Conservation (phyloP, 129 eudicot genomes). For the Gnaphalium uliginosum region DNA sequence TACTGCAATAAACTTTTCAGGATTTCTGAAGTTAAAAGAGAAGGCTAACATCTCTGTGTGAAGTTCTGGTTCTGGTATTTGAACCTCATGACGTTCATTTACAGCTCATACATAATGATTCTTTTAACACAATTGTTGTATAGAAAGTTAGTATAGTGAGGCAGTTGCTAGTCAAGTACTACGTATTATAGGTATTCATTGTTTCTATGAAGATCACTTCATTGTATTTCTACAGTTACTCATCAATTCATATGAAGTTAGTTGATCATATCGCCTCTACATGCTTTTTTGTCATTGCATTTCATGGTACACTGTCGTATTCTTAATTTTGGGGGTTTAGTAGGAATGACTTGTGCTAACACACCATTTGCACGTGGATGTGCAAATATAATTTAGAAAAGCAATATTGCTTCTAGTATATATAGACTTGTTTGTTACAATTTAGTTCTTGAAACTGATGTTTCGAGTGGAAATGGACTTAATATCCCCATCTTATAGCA, state of each 20-base stretch:
- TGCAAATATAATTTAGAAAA: not conserved
- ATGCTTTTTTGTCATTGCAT: not conserved
- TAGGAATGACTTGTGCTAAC: too few relatives aligned
- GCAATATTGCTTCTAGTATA: slow-evolving; percentile 18
- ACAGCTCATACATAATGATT: slow-evolving; percentile 17
- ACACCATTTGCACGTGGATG: too few relatives aligned
- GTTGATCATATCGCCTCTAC: not conserved
- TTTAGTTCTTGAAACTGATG: slow-evolving; percentile 39
- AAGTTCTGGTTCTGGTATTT: slow-evolving; percentile 20
- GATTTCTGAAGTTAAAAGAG: slow-evolving; percentile 28
- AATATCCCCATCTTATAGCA: slow-evolving; percentile 67
- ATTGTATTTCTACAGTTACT: not conserved
- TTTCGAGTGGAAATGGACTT: slow-evolving; percentile 75
- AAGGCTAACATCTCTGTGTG: slow-evolving; percentile 17
- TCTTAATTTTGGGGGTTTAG: too few relatives aligned
- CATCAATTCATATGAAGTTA: slow-evolving; percentile 11
- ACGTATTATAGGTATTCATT: not conserved
- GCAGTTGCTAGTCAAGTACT: slow-evolving; percentile 12
- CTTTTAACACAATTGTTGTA: slow-evolving; percentile 16
- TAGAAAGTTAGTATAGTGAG: not conserved
- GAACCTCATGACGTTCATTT: slow-evolving; percentile 16
- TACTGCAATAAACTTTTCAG: slow-evolving; percentile 10
- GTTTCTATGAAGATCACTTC: slow-evolving; percentile 1
- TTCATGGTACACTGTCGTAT: slow-evolving; percentile 11
- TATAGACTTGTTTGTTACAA: slow-evolving; percentile 17